Percentiles rank a stretch among this genome's conserved stretches.
phyloP scores from a whole-genome alignment of 2,329 filamentous ascomycete genomes.

The Neonectria magnoliae region DNA sequence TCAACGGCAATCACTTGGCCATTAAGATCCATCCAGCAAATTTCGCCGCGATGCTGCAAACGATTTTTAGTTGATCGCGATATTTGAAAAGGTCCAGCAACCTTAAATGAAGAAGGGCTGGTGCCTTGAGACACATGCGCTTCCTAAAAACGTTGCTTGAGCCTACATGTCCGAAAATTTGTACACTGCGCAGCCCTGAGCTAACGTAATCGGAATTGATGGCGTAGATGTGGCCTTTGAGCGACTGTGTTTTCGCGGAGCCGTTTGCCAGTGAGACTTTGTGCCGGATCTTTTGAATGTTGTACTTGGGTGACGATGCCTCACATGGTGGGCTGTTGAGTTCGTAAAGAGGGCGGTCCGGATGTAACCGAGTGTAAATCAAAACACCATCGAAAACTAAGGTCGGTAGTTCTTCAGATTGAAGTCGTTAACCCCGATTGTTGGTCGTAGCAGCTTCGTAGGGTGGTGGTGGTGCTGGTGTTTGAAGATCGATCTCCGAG shows the following conservation, averaged over 20 bases:
- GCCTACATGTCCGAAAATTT: constrained; percentile 34
- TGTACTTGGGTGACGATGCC: constrained; percentile 30
- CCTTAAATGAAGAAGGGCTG: constrained; percentile 31
- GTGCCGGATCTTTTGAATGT: constrained; percentile 42
- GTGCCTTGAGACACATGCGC: constrained; percentile 32
- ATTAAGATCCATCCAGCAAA: constrained; percentile 38
- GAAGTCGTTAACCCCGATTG: neutral
- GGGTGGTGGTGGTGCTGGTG: neutral
- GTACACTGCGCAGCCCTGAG: constrained; percentile 10
- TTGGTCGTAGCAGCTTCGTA: neutral
- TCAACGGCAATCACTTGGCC: constrained; percentile 41
- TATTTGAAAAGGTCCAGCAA: constrained; percentile 37
- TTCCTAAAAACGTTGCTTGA: constrained; percentile 34
- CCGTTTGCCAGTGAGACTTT: constrained; percentile 24
- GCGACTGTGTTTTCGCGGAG: constrained; percentile 29
- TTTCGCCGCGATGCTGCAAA: constrained; percentile 36
- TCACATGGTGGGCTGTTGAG: constrained; percentile 39
- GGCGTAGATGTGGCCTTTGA: constrained; percentile 45
- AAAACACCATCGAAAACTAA: constrained; percentile 34
- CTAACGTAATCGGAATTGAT: constrained; percentile 32
- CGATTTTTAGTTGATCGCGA: constrained; percentile 31
- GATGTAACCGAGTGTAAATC: constrained; percentile 34
- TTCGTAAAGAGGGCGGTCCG: constrained; percentile 36
- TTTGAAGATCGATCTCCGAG: neutral
- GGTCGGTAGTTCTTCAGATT: constrained; percentile 26